Evolutionary conservation across 345 rosid genomes (phyloP), one percentile per base, ranked within the genome.

Genomic region (Leavenworthia alabamica): DNA sequence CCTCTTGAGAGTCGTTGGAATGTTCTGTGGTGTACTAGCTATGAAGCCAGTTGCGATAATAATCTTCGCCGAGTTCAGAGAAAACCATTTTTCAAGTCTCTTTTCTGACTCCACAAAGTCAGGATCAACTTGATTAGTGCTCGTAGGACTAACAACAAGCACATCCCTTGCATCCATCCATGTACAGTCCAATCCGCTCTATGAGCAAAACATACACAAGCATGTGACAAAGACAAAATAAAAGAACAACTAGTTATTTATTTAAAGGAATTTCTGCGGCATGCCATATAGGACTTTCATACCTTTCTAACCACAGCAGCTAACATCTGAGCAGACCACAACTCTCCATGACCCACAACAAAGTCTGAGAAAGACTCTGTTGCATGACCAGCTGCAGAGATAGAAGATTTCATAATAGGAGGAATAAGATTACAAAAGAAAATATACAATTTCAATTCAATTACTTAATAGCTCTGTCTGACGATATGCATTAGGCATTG

Each of bases 131-230:
- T 87, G 96, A 76, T 82, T 78, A 66, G 96, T 68, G 75, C 84
- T 79, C 3, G 82, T 82, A 54, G 94, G 97, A 81, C 64, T 85
- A 46, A 93, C 97, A 56, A 89, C 78, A 56, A 93, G 83, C 15
- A 93, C 92, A 35, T 89, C 94, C 77, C 97, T 89, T 37, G 99
- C 85, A 75, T 93, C 97, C 99, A 93, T 89, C 99, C 99, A 93
- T 27, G 48, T 64, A 75, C 91, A 85, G 68, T 89, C 85, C 29
- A 78, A 47, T 31, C 91, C 96, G 7, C 65, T 82, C 98, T 91
- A 80, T 50, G 53, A 58, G 73, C 63, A 67, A 46, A 33, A 23
- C 4, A 3, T 41, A 60, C 40, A 51, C 47, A 68, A 37, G 16
- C 59, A 62, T 45, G 5, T 26, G 14, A 69, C 36, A 19, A 57